phyloP scores from a whole-genome alignment of 371 early-diverging fungal genomes.

The Thermomucor indicae-seudaticae region DNA sequence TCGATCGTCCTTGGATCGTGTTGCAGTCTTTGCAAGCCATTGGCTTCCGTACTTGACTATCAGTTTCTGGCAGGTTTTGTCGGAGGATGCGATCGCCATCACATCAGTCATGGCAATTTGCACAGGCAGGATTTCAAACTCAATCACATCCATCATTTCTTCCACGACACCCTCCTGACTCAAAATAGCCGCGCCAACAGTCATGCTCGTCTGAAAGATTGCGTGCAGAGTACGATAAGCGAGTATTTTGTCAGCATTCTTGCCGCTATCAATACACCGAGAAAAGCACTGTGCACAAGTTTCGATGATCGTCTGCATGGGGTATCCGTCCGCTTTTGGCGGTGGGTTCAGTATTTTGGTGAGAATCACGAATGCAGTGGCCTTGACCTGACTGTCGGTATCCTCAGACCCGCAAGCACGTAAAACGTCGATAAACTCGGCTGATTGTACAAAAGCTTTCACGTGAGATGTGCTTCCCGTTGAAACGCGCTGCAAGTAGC shows the following conservation, averaged over 20 bases:
- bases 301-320: slow-evolving; percentile 28
- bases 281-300: slow-evolving; percentile 38
- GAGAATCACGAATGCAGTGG: slow-evolving; percentile 35
- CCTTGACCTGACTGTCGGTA: slow-evolving; percentile 21
- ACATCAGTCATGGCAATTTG: slow-evolving; percentile 61
- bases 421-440: slow-evolving; percentile 27
- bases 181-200: slow-evolving; percentile 63
- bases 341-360: slow-evolving; percentile 31
- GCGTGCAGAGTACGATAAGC: slow-evolving; percentile 58
- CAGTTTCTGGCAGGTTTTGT: slow-evolving; percentile 54
- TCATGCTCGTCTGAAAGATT: slow-evolving; percentile 57
- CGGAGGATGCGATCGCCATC: slow-evolving; percentile 65
- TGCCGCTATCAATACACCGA: slow-evolving; percentile 37
- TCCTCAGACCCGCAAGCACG: slow-evolving; percentile 25
- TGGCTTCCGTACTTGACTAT: slow-evolving; percentile 50
- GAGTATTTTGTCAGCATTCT: slow-evolving; percentile 32
- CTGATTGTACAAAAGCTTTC: slow-evolving; percentile 21
- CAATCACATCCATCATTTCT: slow-evolving; percentile 68
- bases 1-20: slow-evolving; percentile 35
- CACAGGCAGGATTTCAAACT: slow-evolving; percentile 58
- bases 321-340: slow-evolving; percentile 18
- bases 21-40: slow-evolving; percentile 52
- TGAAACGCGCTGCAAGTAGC: slow-evolving; percentile 12
- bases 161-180: slow-evolving; percentile 58
- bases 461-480: slow-evolving; percentile 5